Percentiles rank a stretch among this genome's conserved stretches.
Conservation (phyloP, 768 basidiomycete species). For the Trichaptum fuscoviolaceum region DNA sequence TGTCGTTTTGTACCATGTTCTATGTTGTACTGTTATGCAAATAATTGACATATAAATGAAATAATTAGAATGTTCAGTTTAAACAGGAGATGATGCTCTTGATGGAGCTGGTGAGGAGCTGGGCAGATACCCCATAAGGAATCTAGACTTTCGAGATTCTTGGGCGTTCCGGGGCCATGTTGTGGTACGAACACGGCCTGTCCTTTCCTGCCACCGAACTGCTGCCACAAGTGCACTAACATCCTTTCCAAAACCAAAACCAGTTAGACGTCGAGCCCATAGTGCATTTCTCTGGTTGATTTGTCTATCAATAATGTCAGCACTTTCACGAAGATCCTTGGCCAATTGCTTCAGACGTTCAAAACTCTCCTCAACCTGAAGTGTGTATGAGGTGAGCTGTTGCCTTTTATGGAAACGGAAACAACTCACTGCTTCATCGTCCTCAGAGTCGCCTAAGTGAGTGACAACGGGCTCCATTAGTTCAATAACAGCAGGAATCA, state of each 20-base stretch:
- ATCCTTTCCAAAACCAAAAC: constrained; percentile 13
- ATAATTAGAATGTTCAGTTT: too few species aligned
- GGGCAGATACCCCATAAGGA: too few species aligned
- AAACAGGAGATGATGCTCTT: too few species aligned
- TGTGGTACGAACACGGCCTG: constrained; percentile 13
- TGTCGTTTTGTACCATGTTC: too few species aligned
- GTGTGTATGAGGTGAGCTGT: not conserved
- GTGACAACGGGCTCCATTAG: constrained; percentile 3
- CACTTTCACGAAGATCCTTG: constrained; percentile 1
- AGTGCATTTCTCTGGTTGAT: constrained; percentile 10
- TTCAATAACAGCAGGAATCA: constrained; percentile 11
- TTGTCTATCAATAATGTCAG: constrained; percentile 7
- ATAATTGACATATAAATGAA: too few species aligned
- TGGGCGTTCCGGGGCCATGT: constrained; percentile 15
- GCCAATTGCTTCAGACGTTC: not conserved
- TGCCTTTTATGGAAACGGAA: not conserved
- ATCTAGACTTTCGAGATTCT: too few species aligned
- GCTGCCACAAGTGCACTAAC: constrained; percentile 16
- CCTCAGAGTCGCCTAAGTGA: constrained; percentile 15
- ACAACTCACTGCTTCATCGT: not conserved
- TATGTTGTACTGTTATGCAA: too few species aligned
- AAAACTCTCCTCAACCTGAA: not conserved
- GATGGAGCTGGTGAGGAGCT: too few species aligned
- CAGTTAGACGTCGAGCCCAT: constrained; percentile 13
- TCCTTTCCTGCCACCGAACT: constrained; percentile 15